Conservation (phyloP, 176 grass and related monocot genomes). For the Oryza punctata region DNA sequence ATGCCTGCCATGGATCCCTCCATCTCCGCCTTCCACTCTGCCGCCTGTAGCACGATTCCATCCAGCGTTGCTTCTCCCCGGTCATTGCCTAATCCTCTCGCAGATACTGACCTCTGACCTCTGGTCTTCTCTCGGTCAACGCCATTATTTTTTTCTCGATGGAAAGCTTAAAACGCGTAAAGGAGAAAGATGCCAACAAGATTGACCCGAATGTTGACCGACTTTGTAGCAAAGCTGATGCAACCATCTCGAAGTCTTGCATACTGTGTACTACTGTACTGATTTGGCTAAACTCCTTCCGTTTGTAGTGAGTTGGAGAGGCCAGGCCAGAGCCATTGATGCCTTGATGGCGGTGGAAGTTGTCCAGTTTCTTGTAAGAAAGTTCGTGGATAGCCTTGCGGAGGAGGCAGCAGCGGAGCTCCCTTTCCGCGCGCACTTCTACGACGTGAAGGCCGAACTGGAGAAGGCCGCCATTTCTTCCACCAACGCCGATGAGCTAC, state of each 20-base stretch:
- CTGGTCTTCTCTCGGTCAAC: background rate
- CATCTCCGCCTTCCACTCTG: constrained; percentile 4
- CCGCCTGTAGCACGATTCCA: background rate
- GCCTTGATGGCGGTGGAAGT: constrained; percentile 42
- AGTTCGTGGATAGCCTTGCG: constrained; percentile 41
- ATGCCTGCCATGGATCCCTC: background rate
- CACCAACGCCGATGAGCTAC: constrained; percentile 44
- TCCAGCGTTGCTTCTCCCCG: too few species aligned
- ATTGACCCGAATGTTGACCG: too few species aligned
- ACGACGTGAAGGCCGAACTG: constrained; percentile 16
- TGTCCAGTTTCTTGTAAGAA: constrained; percentile 45
- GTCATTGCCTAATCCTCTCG: too few species aligned
- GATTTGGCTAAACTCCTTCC: too few species aligned
- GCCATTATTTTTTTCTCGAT: background rate
- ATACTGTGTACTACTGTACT: too few species aligned
- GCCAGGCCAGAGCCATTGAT: constrained; percentile 13
- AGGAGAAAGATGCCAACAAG: too few species aligned
- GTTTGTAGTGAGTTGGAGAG: background rate
- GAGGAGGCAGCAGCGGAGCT: constrained; percentile 34
- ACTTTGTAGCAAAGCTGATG: too few species aligned
- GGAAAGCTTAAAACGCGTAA: too few species aligned
- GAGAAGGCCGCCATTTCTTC: constrained; percentile 37
- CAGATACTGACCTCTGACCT: too few species aligned
- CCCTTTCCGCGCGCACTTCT: constrained; percentile 46
- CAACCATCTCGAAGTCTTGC: too few species aligned